Conservation (phyloP, 2,329 filamentous ascomycete genomes). For the Ramularia endophylla region DNA sequence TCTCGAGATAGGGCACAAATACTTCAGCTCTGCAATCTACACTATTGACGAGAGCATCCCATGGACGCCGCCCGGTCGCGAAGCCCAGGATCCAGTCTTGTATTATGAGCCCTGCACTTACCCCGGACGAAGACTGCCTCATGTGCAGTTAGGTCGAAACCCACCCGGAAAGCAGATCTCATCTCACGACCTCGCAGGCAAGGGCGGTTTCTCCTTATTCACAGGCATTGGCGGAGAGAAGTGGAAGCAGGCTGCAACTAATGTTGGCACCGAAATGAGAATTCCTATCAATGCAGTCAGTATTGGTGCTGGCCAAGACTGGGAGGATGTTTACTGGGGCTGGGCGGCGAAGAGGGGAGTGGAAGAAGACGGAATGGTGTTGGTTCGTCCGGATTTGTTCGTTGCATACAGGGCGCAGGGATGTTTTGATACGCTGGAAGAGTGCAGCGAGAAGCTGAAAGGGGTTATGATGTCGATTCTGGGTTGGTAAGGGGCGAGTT, state of each 20-base stretch:
- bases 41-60: slow-evolving; percentile 34
- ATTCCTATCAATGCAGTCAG: slow-evolving; percentile 43
- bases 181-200: slow-evolving; percentile 55
- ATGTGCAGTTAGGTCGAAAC: slow-evolving; percentile 50
- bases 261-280: slow-evolving; percentile 33
- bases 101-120: slow-evolving; percentile 38
- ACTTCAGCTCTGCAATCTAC: slow-evolving; percentile 35
- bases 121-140: slow-evolving; percentile 54
- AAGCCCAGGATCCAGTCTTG: slow-evolving; percentile 37
- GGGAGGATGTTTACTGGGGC: slow-evolving; percentile 53
- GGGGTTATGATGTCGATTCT: too few species aligned
- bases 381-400: slow-evolving; percentile 54
- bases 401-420: too few species aligned
- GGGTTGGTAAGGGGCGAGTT: too few species aligned
- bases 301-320: slow-evolving; percentile 52
- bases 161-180: slow-evolving; percentile 42
- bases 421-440: too few species aligned
- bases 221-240: slow-evolving; percentile 47
- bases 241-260: slow-evolving; percentile 47
- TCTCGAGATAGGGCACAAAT: slow-evolving; percentile 40
- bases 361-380: slow-evolving; percentile 49
- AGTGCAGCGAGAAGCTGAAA: too few species aligned
- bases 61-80: slow-evolving; percentile 19
- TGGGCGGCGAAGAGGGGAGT: slow-evolving; percentile 49
- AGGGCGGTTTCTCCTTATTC: slow-evolving; percentile 42